Base-by-base conservation (phyloP, 768 basidiomycete genomes). In the Cystofilobasidium macerans region DNA sequence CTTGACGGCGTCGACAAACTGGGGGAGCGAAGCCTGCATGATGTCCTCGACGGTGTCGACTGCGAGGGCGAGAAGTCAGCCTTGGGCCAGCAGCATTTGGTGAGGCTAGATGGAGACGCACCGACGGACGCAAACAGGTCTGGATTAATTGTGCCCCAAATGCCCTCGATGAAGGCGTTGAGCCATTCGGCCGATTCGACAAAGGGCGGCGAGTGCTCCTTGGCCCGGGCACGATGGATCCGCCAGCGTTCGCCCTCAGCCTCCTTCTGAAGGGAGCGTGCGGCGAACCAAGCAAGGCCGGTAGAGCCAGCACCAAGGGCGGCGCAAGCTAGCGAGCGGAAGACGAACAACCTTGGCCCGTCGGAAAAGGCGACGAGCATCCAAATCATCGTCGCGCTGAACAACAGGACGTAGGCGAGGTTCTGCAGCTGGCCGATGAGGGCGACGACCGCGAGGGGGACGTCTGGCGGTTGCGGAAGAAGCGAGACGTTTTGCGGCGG, bases 131-230 rank as follows among this genome's bases (percentile, higher is more conserved):
- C 18, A 30, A 54, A 60, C 7, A 42, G 14, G 2, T 18, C 38
- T 11, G 87, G 86, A 72, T 87, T 86, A 68, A 88, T 76, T 61
- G 86, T 79, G 0, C 86, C 85, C 87, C 87, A 88, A 9, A 88
- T 73, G 26, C 28, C 26, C 30, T 32, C 51, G 26, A 54, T 54
- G 28, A 54, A 74, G 4, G 82, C 77, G 74, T 87, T 87, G 43
- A 86, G 78, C 87, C 86, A 88, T 69, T 83, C 82, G 43, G 79
- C 79, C 51, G 74, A 76, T 70, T 80, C 78, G 0, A 78, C 79
- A 8, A 74, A 75, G 24, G 80, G 79, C 18, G 79, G 79, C 6
- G 75, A 72, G 71, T 74, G 78, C 61, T 74, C 73, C 69, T 78
- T 70, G 20, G 78, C 79, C 5, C 80, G 74, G 64, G 77, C 74